These are phyloP conservation scores for Fraxinus cuspidata DNA, from an alignment of 257 asterid species.

Conservation along the genomic window DNA sequence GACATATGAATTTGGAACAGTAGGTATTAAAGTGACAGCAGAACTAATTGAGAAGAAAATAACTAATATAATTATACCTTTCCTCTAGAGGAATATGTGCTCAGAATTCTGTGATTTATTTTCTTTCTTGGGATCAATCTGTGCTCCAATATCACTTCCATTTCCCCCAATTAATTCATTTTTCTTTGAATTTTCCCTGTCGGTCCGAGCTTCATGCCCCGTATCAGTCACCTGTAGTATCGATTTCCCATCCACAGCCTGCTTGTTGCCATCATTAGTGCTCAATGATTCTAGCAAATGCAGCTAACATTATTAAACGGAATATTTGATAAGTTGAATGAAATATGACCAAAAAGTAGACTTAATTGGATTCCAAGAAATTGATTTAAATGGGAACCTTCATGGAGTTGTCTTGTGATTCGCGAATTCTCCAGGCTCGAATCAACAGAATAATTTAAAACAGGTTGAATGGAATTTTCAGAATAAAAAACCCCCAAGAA, in stretches of 20 bases:
- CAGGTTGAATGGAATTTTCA: constrained; percentile 34
- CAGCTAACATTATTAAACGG: constrained; percentile 27
- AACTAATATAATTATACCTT: constrained; percentile 30
- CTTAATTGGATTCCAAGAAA: not conserved
- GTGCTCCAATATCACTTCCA: constrained; percentile 22
- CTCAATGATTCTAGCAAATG: constrained; percentile 28
- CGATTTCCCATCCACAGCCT: constrained; percentile 44
- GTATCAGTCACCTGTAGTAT: constrained; percentile 51
- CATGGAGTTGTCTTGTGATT: constrained; percentile 66
- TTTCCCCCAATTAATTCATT: constrained; percentile 28
- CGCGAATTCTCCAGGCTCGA: constrained; percentile 43
- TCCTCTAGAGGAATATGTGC: constrained; percentile 30
- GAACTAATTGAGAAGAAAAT: not conserved
- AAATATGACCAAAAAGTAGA: not conserved
- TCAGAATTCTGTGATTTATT: constrained; percentile 20
- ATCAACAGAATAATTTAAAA: constrained; percentile 27
- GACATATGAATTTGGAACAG: too few relatives aligned
- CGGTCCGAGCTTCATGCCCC: constrained; percentile 31
- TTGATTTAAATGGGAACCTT: constrained; percentile 50
- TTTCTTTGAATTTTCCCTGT: constrained; percentile 27
- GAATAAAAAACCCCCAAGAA: constrained; percentile 49
- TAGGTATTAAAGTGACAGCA: not conserved
- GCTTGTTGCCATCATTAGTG: constrained; percentile 18
- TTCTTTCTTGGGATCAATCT: constrained; percentile 27
- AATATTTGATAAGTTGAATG: not conserved